Evolutionary conservation across 306 rosid genomes (phyloP).

Genomic region (Vigna trinervia): DNA sequence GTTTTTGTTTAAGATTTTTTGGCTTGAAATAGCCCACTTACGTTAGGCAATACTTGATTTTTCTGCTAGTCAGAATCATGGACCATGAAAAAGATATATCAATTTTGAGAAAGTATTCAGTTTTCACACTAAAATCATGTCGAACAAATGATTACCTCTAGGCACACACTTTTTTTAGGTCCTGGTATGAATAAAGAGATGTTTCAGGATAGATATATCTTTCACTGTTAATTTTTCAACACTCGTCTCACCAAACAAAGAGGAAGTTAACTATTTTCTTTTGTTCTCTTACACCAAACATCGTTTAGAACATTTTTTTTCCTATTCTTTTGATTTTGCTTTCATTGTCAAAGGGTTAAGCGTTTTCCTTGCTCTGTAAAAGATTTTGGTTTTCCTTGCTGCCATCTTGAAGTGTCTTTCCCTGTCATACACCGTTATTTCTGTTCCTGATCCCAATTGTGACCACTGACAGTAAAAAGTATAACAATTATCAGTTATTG

Average conservation of each 20-base stretch:
- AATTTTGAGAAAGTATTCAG: background rate
- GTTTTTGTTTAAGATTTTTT: slow-evolving; percentile 39
- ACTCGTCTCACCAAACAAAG: background rate
- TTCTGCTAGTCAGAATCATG: background rate
- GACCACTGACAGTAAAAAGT: slow-evolving; percentile 33
- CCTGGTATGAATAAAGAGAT: background rate
- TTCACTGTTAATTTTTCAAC: background rate
- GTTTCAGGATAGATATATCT: background rate
- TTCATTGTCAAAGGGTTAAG: background rate
- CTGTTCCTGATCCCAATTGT: slow-evolving; percentile 1
- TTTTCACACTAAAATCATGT: background rate
- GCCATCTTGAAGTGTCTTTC: slow-evolving; percentile 1
- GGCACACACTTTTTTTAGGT: background rate
- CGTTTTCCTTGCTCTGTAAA: background rate
- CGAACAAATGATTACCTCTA: too few relatives aligned
- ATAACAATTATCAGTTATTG: background rate
- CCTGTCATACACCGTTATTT: slow-evolving; percentile 38
- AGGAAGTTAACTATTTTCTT: background rate
- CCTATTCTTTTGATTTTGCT: background rate
- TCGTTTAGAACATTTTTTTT: background rate
- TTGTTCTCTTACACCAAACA: background rate
- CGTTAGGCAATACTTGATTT: background rate
- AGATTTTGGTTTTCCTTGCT: too few relatives aligned
- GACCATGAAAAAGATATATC: background rate
- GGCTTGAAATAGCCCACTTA: background rate